phyloP scores from a whole-genome alignment of 495 filamentous ascomycete species.

The Lepidopterella palustris region DNA sequence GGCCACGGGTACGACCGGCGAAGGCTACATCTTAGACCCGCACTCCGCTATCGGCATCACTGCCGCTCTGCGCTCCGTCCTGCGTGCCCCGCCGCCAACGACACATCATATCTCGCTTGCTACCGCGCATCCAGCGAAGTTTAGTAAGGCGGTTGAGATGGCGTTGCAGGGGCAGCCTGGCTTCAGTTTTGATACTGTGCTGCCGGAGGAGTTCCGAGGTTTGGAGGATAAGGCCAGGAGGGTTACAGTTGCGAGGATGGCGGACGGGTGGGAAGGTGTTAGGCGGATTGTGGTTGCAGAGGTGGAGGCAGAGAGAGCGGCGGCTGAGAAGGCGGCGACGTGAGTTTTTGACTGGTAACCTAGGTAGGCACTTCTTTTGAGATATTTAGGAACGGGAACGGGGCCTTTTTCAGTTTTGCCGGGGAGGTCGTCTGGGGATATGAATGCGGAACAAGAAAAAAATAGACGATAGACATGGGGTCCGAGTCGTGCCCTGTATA shows the following conservation, averaged over 20 bases:
- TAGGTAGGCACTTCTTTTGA: no score
- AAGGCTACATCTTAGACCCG: slow-evolving; percentile 79
- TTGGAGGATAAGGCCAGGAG: slow-evolving; percentile 60
- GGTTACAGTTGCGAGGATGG: slow-evolving; percentile 40
- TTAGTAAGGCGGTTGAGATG: slow-evolving; percentile 67
- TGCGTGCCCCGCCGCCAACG: slow-evolving; percentile 39
- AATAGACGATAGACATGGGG: no score
- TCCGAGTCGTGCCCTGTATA: no score
- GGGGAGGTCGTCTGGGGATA: no score
- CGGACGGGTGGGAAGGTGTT: slow-evolving; percentile 35
- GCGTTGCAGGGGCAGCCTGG: slow-evolving; percentile 60
- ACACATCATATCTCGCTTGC: slow-evolving; percentile 70
- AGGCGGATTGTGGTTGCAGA: slow-evolving; percentile 31
- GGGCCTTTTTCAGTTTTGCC: no score
- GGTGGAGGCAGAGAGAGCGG: slow-evolving; percentile 31
- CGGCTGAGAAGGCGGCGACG: not conserved
- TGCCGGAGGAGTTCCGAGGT: slow-evolving; percentile 72
- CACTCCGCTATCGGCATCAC: slow-evolving; percentile 82
- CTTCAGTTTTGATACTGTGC: slow-evolving; percentile 67
- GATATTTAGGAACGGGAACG: no score
- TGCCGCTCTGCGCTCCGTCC: slow-evolving; percentile 59
- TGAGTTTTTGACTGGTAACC: no score
- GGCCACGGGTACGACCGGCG: slow-evolving; percentile 25
- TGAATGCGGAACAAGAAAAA: no score
- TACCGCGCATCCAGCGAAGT: slow-evolving; percentile 93